Percentiles rank a stretch among this genome's conserved stretches.
Evolutionary conservation across 2,329 filamentous ascomycete genomes (phyloP).

Genomic region (Aureobasidium sp.): DNA sequence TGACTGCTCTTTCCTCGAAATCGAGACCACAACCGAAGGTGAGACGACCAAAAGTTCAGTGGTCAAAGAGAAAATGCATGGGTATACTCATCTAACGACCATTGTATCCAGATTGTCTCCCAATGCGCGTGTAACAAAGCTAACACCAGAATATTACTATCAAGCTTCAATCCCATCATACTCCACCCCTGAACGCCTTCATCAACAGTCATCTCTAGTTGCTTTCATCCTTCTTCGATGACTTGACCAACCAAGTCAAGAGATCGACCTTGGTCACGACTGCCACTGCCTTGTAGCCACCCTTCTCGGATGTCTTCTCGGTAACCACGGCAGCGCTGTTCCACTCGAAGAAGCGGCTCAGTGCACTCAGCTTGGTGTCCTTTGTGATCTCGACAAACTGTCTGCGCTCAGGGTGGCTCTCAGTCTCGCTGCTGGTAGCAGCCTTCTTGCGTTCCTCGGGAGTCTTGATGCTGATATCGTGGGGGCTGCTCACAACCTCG

Average conservation of each 20-base stretch:
- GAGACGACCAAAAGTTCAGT: neutral
- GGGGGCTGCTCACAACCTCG: constrained; percentile 91
- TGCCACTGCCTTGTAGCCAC: constrained; percentile 77
- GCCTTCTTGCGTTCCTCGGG: constrained; percentile 40
- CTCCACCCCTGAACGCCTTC: constrained; percentile 2
- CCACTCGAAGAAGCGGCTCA: constrained; percentile 98
- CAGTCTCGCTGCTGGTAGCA: constrained; percentile 27
- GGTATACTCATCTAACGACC: constrained; percentile 19
- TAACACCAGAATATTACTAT: neutral
- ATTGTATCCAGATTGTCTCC: neutral
- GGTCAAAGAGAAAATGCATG: constrained; percentile 15
- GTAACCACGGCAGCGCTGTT: constrained; percentile 97
- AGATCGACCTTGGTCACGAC: constrained; percentile 98
- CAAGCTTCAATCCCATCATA: neutral
- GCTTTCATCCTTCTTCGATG: constrained; percentile 38
- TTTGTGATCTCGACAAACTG: constrained; percentile 95
- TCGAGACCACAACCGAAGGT: neutral
- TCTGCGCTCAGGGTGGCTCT: constrained; percentile 57
- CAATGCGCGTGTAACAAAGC: no score
- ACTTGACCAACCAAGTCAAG: constrained; percentile 89
- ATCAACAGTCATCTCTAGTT: constrained; percentile 11
- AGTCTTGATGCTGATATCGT: constrained; percentile 59
- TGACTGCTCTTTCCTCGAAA: neutral
- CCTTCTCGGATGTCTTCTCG: constrained; percentile 69
- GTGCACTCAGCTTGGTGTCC: constrained; percentile 83